phyloP scores from a whole-genome alignment of 2,329 filamentous ascomycete species.

The Uncinocarpus reesii region DNA sequence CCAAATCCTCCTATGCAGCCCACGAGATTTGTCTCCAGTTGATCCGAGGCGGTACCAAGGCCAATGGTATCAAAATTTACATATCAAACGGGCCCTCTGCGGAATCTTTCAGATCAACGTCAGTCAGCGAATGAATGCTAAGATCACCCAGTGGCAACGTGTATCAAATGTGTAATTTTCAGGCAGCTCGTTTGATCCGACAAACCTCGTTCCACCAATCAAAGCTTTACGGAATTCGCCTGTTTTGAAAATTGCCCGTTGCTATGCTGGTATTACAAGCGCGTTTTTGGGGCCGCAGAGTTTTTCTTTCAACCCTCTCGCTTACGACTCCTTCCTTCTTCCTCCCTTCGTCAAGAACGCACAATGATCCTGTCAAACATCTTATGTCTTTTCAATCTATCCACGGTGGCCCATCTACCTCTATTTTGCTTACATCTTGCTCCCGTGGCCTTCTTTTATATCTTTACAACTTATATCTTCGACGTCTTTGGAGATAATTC shows the following conservation, averaged over 20 bases:
- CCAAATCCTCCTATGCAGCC: too few species aligned
- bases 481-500: too few species aligned
- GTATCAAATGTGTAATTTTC: background rate
- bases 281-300: background rate
- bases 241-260: background rate
- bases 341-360: background rate
- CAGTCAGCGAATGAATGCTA: background rate
- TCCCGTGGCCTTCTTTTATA: too few species aligned
- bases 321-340: background rate
- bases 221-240: background rate
- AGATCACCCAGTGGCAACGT: background rate
- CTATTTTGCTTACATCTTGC: too few species aligned
- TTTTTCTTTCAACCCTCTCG: background rate
- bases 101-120: background rate
- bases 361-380: background rate
- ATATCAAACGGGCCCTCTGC: background rate
- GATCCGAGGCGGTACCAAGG: background rate
- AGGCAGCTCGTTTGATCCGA: background rate
- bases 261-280: background rate
- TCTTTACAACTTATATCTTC: too few species aligned
- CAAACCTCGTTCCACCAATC: conserved; percentile 2
- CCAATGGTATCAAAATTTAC: background rate
- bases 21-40: too few species aligned
- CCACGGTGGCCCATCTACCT: too few species aligned
- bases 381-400: background rate